Conservation (phyloP, 2,329 filamentous ascomycete genomes). For the Aspergillus ustus region DNA sequence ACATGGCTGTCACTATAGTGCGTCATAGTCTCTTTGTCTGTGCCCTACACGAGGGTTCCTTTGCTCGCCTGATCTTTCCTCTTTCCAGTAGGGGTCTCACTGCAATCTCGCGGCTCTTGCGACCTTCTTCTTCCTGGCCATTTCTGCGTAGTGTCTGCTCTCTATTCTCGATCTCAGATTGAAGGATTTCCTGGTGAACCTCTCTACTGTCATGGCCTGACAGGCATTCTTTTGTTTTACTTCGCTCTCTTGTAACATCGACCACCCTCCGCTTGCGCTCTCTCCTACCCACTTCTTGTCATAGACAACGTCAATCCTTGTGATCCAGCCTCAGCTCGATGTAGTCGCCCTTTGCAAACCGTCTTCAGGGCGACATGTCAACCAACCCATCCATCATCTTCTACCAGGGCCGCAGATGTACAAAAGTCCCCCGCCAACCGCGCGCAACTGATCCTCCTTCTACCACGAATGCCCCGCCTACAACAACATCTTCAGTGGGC, state of each 20-base stretch:
- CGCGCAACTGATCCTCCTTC: slow-evolving; percentile 16
- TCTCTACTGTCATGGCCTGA: neutral
- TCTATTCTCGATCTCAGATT: neutral
- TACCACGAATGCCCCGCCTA: slow-evolving; percentile 1
- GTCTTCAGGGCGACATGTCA: slow-evolving; percentile 29
- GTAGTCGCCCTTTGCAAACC: slow-evolving; percentile 3
- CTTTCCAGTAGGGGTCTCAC: neutral
- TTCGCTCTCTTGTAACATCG: neutral
- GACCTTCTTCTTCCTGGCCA: neutral
- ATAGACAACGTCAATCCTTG: neutral
- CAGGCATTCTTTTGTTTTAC: neutral
- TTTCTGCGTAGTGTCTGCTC: neutral
- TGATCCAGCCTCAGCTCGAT: neutral
- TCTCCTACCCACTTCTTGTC: neutral
- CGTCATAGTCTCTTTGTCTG: neutral
- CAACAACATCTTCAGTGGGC: neutral
- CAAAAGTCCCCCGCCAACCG: slow-evolving; percentile 28
- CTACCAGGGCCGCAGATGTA: slow-evolving; percentile 31
- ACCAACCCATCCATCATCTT: slow-evolving; percentile 29
- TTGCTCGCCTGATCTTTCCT: slow-evolving; percentile 3
- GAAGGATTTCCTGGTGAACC: neutral
- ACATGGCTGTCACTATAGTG: neutral
- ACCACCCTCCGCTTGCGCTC: neutral
- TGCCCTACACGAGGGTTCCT: neutral
- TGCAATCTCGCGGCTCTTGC: neutral